A percentile compares a stretch with the other conserved stretches of the same genome.
Evolutionary conservation across 768 basidiomycete species (phyloP).

Genomic region (Boletus reticuloceps): DNA sequence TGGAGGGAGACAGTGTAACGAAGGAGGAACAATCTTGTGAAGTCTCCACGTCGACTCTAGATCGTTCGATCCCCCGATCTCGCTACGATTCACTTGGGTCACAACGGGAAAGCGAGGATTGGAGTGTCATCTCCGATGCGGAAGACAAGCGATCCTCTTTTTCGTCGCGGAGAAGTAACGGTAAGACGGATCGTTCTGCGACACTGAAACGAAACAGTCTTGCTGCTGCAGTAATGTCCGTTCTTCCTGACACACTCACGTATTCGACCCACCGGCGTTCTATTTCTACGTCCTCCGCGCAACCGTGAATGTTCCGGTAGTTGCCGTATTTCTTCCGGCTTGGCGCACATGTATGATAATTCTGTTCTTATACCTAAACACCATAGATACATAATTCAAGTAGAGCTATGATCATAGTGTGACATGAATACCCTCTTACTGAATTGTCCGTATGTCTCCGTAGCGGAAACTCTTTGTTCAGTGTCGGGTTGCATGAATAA

Average conservation of each 20-base stretch:
- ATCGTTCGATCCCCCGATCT: slow-evolving; percentile 39
- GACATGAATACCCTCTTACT: slow-evolving; percentile 74
- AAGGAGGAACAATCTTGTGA: slow-evolving; percentile 36
- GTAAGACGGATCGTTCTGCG: slow-evolving; percentile 34
- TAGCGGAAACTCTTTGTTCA: slow-evolving; percentile 63
- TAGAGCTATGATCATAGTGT: slow-evolving; percentile 37
- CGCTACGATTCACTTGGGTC: slow-evolving; percentile 58
- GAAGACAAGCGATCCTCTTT: slow-evolving; percentile 60
- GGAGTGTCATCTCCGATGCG: slow-evolving; percentile 83
- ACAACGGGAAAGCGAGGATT: slow-evolving; percentile 68
- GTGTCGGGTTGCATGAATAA: slow-evolving; percentile 89
- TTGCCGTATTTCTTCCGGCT: background rate
- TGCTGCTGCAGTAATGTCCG: slow-evolving; percentile 58
- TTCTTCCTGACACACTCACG: slow-evolving; percentile 53
- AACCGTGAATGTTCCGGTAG: slow-evolving; percentile 15
- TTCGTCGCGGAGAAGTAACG: slow-evolving; percentile 47
- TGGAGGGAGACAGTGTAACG: slow-evolving; percentile 4
- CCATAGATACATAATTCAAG: slow-evolving; percentile 18
- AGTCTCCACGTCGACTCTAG: slow-evolving; percentile 24
- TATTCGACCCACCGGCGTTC: slow-evolving; percentile 42
- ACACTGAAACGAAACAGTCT: slow-evolving; percentile 61
- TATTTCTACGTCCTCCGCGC: slow-evolving; percentile 31
- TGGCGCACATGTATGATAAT: slow-evolving; percentile 3
- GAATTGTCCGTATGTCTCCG: slow-evolving; percentile 86
- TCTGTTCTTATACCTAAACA: slow-evolving; percentile 3